Percentiles rank a stretch among this genome's conserved stretches.
Evolutionary conservation across 257 asterid species (phyloP).

Genomic region (Jacaranda mimosifolia): DNA sequence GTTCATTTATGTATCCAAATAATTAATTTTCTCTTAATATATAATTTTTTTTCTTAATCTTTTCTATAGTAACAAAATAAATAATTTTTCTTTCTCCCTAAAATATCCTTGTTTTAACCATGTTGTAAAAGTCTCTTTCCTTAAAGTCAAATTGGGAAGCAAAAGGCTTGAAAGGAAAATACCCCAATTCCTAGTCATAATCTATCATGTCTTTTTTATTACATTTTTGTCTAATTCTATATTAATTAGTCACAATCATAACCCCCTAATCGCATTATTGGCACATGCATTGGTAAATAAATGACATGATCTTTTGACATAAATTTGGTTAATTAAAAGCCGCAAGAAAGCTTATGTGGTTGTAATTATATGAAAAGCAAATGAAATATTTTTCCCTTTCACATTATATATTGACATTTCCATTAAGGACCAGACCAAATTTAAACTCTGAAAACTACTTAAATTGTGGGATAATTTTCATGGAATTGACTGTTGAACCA

Average conservation of each 20-base stretch:
- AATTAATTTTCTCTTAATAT: too few relatives aligned
- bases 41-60: too few relatives aligned
- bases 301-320: neutral
- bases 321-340: slow-evolving; percentile 23
- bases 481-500: slow-evolving; percentile 9
- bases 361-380: neutral
- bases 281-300: too few relatives aligned
- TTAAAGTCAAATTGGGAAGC: neutral
- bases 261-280: neutral
- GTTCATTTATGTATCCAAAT: too few relatives aligned
- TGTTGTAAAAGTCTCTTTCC: neutral
- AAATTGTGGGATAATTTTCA: neutral
- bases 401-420: neutral
- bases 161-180: neutral
- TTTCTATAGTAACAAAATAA: too few relatives aligned
- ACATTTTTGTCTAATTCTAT: neutral
- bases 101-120: too few relatives aligned
- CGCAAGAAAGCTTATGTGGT: slow-evolving; percentile 14
- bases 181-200: neutral
- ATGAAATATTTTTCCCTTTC: slow-evolving; percentile 14
- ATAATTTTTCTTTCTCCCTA: too few relatives aligned
- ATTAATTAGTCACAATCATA: slow-evolving; percentile 24
- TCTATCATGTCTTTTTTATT: neutral
- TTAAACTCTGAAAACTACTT: neutral
- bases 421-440: slow-evolving; percentile 2